Conservation (phyloP, 192 early-diverging fungal species). For the Cetraspora pellucida region DNA sequence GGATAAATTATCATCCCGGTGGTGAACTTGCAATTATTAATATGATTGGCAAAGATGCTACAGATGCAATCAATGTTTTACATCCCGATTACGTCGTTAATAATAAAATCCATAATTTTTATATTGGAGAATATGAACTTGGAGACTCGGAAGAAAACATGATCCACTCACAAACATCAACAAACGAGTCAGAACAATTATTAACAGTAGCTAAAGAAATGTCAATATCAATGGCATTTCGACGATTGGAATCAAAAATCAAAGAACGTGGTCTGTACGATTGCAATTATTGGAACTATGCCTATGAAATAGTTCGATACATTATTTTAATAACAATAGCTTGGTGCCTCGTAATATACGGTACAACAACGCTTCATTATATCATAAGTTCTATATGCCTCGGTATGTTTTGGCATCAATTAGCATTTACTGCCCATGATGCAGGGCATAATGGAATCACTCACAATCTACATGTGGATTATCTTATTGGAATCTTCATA, state of each 20-base stretch:
- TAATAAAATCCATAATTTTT: conserved; percentile 76
- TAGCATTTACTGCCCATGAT: conserved; percentile 93
- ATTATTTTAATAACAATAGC: conserved; percentile 48
- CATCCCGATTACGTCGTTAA: conserved; percentile 84
- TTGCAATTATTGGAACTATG: conserved; percentile 58
- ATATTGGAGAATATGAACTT: conserved; percentile 67
- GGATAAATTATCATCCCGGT: conserved; percentile 86
- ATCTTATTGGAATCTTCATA: conserved; percentile 79
- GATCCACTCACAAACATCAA: not conserved
- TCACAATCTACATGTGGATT: conserved; percentile 71
- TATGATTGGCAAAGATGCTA: conserved; percentile 88
- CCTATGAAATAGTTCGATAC: conserved; percentile 55
- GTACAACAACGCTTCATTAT: conserved; percentile 55
- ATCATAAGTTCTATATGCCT: conserved; percentile 61
- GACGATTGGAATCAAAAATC: conserved; percentile 67
- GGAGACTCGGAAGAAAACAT: conserved; percentile 11
- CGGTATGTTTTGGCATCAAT: conserved; percentile 86
- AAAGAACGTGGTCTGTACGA: conserved; percentile 65
- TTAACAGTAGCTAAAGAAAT: conserved; percentile 35
- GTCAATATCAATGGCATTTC: conserved; percentile 53
- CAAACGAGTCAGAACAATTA: conserved; percentile 25
- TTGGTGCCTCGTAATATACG: conserved; percentile 47
- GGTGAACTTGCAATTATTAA: conserved; percentile 88
- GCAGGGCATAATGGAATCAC: conserved; percentile 95
- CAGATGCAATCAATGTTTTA: conserved; percentile 83